These are phyloP conservation scores for Amanita rubescens DNA, from an alignment of 768 basidiomycete species.

Conservation along the genomic window DNA sequence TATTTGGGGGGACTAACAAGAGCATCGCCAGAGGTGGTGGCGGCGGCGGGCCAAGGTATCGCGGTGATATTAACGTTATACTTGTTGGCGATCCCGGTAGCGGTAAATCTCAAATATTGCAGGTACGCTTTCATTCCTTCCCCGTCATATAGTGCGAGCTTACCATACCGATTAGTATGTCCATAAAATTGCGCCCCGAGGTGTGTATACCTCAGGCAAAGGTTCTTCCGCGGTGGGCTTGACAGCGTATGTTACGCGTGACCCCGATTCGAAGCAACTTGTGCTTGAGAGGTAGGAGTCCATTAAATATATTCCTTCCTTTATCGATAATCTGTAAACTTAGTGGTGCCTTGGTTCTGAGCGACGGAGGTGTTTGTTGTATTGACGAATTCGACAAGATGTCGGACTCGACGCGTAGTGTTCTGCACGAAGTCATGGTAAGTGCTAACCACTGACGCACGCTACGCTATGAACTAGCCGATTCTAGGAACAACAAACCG, in stretches of 20 bases:
- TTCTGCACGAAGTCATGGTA: slow-evolving; percentile 98
- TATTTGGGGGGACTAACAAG: slow-evolving; percentile 99
- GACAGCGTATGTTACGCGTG: slow-evolving; percentile 96
- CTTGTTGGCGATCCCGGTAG: slow-evolving; percentile 98
- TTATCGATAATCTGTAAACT: slow-evolving; percentile 5
- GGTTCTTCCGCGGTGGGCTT: slow-evolving; percentile 98
- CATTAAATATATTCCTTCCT: background rate
- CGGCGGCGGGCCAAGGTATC: slow-evolving; percentile 90
- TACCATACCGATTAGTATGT: slow-evolving; percentile 62
- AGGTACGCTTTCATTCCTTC: slow-evolving; percentile 39
- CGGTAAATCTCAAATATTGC: slow-evolving; percentile 91
- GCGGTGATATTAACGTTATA: slow-evolving; percentile 96
- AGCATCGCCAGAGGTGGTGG: slow-evolving; percentile 89
- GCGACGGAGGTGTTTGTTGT: slow-evolving; percentile 96
- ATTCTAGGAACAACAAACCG: slow-evolving; percentile 94
- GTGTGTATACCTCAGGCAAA: slow-evolving; percentile 96
- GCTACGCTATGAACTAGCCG: background rate
- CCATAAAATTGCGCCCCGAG: slow-evolving; percentile 96
- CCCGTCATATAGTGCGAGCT: background rate
- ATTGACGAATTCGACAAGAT: slow-evolving; percentile 99
- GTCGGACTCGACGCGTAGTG: slow-evolving; percentile 95
- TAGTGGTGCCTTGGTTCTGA: slow-evolving; percentile 89
- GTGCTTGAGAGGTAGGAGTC: slow-evolving; percentile 81
- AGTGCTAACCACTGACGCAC: background rate
- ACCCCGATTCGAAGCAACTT: slow-evolving; percentile 96